A percentile compares a stretch with the other conserved stretches of the same genome.
Evolutionary conservation across 257 asterid species (phyloP).

Genomic region (Marsdenia floribunda): DNA sequence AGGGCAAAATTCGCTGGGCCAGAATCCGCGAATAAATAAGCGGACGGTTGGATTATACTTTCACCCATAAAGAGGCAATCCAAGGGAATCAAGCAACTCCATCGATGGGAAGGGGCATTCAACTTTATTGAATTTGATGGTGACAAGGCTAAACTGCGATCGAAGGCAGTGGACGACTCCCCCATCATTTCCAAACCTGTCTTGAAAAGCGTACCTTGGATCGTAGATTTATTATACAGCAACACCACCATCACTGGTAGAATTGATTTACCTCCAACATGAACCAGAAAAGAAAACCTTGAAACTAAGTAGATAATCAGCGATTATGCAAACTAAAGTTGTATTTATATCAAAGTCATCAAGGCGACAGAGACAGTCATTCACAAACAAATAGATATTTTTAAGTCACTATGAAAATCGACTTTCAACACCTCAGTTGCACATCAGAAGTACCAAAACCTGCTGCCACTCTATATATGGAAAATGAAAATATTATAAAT

Average conservation of each 20-base stretch:
- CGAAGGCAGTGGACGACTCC: not conserved
- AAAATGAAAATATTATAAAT: not conserved
- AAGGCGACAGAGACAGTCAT: not conserved
- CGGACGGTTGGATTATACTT: not conserved
- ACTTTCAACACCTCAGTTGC: not conserved
- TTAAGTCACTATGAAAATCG: not conserved
- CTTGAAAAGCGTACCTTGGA: not conserved
- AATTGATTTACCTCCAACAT: not conserved
- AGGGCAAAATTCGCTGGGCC: not conserved
- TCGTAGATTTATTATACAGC: too few relatives aligned
- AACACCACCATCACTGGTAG: not conserved
- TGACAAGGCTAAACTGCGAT: not conserved
- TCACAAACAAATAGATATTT: not conserved
- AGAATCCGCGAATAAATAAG: not conserved
- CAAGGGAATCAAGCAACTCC: slow-evolving; percentile 4
- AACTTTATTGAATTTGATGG: not conserved
- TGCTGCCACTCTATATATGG: not conserved
- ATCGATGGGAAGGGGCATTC: not conserved
- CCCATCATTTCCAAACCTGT: not conserved
- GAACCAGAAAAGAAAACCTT: not conserved
- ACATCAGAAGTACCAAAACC: not conserved
- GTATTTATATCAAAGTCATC: not conserved
- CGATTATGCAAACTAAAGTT: not conserved
- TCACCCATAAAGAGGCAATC: not conserved
- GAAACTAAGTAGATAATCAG: not conserved